Percentiles rank a stretch among this genome's conserved stretches.
phyloP scores from a whole-genome alignment of 495 filamentous ascomycete species.

The Immersiella caudata region DNA sequence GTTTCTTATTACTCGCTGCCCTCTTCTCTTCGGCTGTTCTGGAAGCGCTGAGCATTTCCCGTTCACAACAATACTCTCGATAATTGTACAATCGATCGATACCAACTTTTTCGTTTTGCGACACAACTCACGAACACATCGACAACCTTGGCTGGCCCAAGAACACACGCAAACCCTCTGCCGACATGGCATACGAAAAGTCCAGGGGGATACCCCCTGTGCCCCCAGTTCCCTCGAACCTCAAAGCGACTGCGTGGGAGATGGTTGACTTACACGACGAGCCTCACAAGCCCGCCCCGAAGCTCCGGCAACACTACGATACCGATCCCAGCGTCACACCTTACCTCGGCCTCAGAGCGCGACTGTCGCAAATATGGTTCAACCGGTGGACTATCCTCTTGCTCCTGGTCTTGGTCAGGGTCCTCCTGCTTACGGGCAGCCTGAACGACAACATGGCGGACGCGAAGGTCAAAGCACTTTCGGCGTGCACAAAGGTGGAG shows the following conservation, averaged over 20 bases:
- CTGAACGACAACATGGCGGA: slow-evolving; percentile 71
- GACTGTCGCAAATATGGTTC: slow-evolving; percentile 93
- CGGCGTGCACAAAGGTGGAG: slow-evolving; percentile 89
- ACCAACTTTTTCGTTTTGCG: not conserved
- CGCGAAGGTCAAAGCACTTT: slow-evolving; percentile 78
- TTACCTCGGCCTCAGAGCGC: slow-evolving; percentile 86
- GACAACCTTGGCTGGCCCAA: slow-evolving; percentile 18
- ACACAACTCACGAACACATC: slow-evolving; percentile 15
- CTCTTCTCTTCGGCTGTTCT: slow-evolving; percentile 29
- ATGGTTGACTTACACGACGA: slow-evolving; percentile 26
- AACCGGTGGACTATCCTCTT: slow-evolving; percentile 96
- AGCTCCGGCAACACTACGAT: slow-evolving; percentile 28
- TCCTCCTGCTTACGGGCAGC: slow-evolving; percentile 70
- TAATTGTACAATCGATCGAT: slow-evolving; percentile 2
- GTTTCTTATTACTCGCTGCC: slow-evolving; percentile 6
- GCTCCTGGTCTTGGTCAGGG: slow-evolving; percentile 77
- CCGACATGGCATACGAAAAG: slow-evolving; percentile 35
- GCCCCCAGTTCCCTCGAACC: slow-evolving; percentile 29
- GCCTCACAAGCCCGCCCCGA: slow-evolving; percentile 1
- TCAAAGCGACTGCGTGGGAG: slow-evolving; percentile 34
- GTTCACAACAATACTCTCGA: not conserved
- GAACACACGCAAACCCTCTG: slow-evolving; percentile 7
- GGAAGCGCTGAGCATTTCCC: slow-evolving; percentile 14
- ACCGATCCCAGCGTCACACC: slow-evolving; percentile 66
- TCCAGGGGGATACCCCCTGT: slow-evolving; percentile 25